Evolutionary conservation across 495 filamentous ascomycete species (phyloP), one percentile per base, ranked within the genome.

Genomic region (Friedmanniomyces endolithicus): DNA sequence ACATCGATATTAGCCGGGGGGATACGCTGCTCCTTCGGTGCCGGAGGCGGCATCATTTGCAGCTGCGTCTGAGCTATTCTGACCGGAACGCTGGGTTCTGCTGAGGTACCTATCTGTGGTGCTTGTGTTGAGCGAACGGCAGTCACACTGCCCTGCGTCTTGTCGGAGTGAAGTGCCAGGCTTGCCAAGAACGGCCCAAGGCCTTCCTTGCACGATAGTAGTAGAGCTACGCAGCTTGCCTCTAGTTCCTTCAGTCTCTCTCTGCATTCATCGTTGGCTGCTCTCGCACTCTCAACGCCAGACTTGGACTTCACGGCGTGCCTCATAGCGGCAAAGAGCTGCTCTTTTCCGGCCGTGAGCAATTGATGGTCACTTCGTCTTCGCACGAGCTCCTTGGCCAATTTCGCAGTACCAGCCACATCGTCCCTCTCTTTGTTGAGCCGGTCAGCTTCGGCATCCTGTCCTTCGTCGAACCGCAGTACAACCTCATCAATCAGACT

Each of bases 11-110:
- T 22, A 17, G 19, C 33, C 12, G 56, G 46, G 33, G 22, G 27
- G 33, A 52, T 44, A 1, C 27, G 49, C 25, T 50, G 25, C n/a
- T 56, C 52, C 39, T 43, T 56, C 35, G 47, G 23, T 2, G 11
- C 23, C 12, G 44, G 20, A 25, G 40, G 41, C 6, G 47, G 44
- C 19, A 44, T 45, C 22, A 2, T 46, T 14, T 37, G 23, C 33
- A 54, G 56, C 29, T 63, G 57, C 9, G 61, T 60, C 45, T 62
- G 59, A 11, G 51, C 51, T 6, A 62, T 29, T 39, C 59, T 35
- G 52, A 27, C 48, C 12, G 47, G 49, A 1, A 57, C 23, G 1
- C 24, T 19, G 17, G 24, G 22, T 9, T 53, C 53, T 14, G 23
- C 22, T 41, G 37, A n/a, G 12, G 1, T 1, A 20, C 40, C 20